Evolutionary conservation across 495 filamentous ascomycete species (phyloP), one percentile per base, ranked within the genome.

Genomic region (Podospora pseudopauciseta): DNA sequence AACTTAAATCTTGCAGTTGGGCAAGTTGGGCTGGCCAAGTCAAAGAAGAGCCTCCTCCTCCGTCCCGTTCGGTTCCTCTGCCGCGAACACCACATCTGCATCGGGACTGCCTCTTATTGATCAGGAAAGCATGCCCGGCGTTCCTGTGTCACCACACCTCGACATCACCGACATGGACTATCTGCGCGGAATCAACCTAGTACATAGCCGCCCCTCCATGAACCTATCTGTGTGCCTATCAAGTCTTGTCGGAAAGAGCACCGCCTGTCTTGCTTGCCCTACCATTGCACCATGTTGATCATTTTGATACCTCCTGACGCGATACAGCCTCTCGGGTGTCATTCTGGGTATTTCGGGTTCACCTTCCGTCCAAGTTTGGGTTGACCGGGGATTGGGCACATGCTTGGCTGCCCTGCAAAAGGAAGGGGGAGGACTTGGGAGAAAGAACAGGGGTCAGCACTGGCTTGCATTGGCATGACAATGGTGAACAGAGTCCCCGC

Each of bases 1-100:
- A 44, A 63, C 61, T 32, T 63, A 63, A 63, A 63, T 63, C 61
- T 63, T 49, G 27, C 5, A 49, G 39, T 18, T 49, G 39, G 39
- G 39, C 39, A 49, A 39, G 7, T 49, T 11, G 39, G 39, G 15
- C 39, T 11, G 39, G 39, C 9, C 39, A 49, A 49, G 39, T 3
- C 39, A 18, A 49, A 49, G 9, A 58, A 20, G 56, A 58, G 56
- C 56, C 56, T 58, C 39, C 39, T 49, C 39, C 20, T 23, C 23
- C 23, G 23, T 23, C 23, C 39, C 39, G 15, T 49, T 49, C 39
- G 39, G 39, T 49, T 49, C 39, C 39, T 49, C 30, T 49, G 39
- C 39, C 39, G 39, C 39, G 9, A 49, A 49, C 39, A 49, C 39
- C 39, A 49, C 39, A 11, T 49, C 39, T 49, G 39, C 39, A 49